A percentile compares a stretch with the other conserved stretches of the same genome.
These are phyloP conservation scores for Tetraselmis striata DNA, from an alignment of 139 green algal genomes.

Conservation along the genomic window DNA sequence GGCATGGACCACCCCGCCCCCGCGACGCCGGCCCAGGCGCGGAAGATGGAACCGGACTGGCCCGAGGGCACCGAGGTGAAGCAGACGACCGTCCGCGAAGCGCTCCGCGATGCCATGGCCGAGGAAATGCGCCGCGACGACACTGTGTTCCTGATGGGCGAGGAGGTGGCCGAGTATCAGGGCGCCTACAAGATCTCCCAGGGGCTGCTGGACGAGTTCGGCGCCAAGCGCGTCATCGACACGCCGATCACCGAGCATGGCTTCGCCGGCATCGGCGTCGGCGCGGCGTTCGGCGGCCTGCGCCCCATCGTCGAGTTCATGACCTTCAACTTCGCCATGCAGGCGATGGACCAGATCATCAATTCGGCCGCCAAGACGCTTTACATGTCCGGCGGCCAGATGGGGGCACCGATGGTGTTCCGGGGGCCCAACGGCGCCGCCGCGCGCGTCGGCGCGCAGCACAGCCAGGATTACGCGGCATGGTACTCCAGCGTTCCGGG, in stretches of 20 bases:
- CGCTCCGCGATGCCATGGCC: too few relatives aligned
- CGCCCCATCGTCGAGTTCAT: constrained; percentile 97
- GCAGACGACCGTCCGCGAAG: too few relatives aligned
- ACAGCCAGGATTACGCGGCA: constrained; percentile 95
- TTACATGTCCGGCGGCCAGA: constrained; percentile 97
- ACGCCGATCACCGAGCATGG: constrained; percentile 99
- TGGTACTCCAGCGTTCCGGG: constrained; percentile 92
- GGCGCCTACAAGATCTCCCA: constrained; percentile 97
- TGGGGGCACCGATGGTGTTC: constrained; percentile 94
- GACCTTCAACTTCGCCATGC: constrained; percentile 99
- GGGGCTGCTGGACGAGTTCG: constrained; percentile 93
- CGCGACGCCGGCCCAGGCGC: too few relatives aligned
- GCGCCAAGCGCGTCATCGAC: constrained; percentile 85
- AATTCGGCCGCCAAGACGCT: constrained; percentile 96
- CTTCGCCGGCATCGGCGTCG: constrained; percentile 92
- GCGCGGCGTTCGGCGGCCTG: constrained; percentile 86
- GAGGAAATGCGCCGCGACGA: too few relatives aligned
- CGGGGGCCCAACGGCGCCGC: constrained; percentile 95
- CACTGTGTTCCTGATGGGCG: constrained; percentile 92
- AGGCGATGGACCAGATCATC: constrained; percentile 97
- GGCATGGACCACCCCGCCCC: too few relatives aligned
- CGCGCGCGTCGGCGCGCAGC: constrained; percentile 92
- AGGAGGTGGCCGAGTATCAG: constrained; percentile 97
- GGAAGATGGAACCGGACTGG: too few relatives aligned
- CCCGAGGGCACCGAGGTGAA: too few relatives aligned